Conservation (phyloP, 1,284 basidiomycete species). For the Cronartium quercuum region DNA sequence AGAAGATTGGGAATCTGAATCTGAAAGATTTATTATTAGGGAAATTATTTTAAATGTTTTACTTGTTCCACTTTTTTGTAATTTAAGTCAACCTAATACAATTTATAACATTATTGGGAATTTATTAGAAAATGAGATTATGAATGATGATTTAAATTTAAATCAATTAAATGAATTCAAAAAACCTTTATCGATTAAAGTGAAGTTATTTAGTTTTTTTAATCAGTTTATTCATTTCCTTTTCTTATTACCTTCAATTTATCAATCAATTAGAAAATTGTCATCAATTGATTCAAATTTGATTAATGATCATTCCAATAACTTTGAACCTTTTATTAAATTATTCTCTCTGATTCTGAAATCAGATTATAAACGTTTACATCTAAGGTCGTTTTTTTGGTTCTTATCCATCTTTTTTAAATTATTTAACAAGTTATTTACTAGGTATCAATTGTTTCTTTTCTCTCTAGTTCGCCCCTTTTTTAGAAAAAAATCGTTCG, state of each 20-base stretch:
- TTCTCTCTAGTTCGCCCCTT: too few species aligned
- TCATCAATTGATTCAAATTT: conserved; percentile 12
- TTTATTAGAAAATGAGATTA: conserved; percentile 25
- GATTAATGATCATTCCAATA: conserved; percentile 43
- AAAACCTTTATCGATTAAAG: conserved; percentile 43
- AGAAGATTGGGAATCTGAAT: conserved; percentile 63
- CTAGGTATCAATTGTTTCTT: conserved; percentile 41
- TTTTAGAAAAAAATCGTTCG: too few species aligned
- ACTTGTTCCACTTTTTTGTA: conserved; percentile 60
- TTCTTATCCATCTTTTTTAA: conserved; percentile 11
- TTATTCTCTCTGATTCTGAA: conserved; percentile 40
- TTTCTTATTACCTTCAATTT: conserved; percentile 40
- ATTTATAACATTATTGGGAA: conserved; percentile 61
- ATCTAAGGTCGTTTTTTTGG: conserved; percentile 43
- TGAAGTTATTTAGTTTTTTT: conserved; percentile 19
- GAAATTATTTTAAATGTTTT: conserved; percentile 69
- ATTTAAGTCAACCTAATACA: conserved; percentile 72
- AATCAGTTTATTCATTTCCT: conserved; percentile 23
- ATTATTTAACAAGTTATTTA: conserved; percentile 42
- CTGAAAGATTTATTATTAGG: conserved; percentile 66
- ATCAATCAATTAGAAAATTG: conserved; percentile 28
- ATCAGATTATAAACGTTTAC: conserved; percentile 43
- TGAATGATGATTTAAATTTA: neutral
- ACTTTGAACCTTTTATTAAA: conserved; percentile 57
- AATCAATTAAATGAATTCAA: conserved; percentile 39